Evolutionary conservation across 2,329 filamentous ascomycete genomes (phyloP).

Genomic region (Fonsecaea nubica): DNA sequence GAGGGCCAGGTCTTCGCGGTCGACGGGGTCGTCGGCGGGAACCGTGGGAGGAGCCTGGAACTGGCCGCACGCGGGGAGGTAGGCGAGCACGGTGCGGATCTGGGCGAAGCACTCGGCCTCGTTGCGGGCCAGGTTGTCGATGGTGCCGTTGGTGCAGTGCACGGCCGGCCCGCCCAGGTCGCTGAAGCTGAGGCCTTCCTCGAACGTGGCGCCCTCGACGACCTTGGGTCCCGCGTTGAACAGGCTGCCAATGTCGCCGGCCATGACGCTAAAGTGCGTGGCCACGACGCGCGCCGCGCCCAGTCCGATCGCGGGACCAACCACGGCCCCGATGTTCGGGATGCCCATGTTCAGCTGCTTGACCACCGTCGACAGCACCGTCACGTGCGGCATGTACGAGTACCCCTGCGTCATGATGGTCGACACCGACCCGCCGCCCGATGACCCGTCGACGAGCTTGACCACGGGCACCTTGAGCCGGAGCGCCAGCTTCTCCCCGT

Average conservation of each 20-base stretch:
- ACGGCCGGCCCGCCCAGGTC: conserved; percentile 67
- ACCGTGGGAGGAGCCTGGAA: conserved; percentile 59
- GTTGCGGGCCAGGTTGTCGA: conserved; percentile 67
- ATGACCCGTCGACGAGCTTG: conserved; percentile 69
- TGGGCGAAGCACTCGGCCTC: conserved; percentile 69
- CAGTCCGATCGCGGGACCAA: conserved; percentile 67
- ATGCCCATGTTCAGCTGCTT: conserved; percentile 64
- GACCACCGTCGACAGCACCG: conserved; percentile 51
- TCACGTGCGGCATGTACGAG: conserved; percentile 66
- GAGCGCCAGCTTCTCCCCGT: conserved; percentile 67
- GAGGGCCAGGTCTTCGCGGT: conserved; percentile 57
- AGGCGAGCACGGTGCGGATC: conserved; percentile 62
- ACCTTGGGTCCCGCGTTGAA: conserved; percentile 71
- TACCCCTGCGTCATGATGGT: conserved; percentile 53
- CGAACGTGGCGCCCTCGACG: conserved; percentile 68
- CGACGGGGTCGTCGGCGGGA: conserved; percentile 56
- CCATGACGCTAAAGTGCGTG: conserved; percentile 72
- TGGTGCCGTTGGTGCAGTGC: conserved; percentile 70
- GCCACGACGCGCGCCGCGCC: conserved; percentile 67
- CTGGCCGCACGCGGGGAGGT: conserved; percentile 64
- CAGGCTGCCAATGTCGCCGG: conserved; percentile 65
- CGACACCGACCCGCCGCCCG: conserved; percentile 59
- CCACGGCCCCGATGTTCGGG: conserved; percentile 67
- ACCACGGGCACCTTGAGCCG: conserved; percentile 69
- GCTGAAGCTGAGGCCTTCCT: conserved; percentile 65